Conservation (phyloP, 805 yeast genomes). For the Clavispora fructus region DNA sequence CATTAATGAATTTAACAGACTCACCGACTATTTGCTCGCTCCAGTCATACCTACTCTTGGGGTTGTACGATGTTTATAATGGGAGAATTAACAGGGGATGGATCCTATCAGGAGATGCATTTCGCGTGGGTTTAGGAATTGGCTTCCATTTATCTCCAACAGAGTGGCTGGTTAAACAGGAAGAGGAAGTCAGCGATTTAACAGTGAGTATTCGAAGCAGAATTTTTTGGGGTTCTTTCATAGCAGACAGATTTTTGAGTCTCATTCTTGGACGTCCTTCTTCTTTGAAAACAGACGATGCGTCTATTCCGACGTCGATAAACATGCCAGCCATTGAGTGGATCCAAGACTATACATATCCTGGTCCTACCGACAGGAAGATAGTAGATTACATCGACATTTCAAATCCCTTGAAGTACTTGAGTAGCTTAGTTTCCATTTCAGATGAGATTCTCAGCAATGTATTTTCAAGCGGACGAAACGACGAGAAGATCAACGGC, state of each 20-base stretch:
- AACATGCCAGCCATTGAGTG: slow-evolving; percentile 11
- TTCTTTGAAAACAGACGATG: slow-evolving; percentile 4
- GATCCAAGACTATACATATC: slow-evolving; percentile 9
- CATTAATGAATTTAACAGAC: slow-evolving; percentile 7
- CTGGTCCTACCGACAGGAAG: slow-evolving; percentile 4
- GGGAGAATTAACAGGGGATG: slow-evolving; percentile 10
- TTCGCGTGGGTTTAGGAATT: slow-evolving; percentile 11
- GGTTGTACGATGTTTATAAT: slow-evolving; percentile 11
- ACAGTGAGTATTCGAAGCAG: slow-evolving; percentile 8
- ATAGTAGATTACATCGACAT: slow-evolving; percentile 7
- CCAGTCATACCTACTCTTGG: slow-evolving; percentile 11
- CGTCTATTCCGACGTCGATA: slow-evolving; percentile 8
- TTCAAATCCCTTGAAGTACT: slow-evolving; percentile 7
- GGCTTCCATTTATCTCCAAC: slow-evolving; percentile 11
- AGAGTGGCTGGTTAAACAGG: slow-evolving; percentile 5
- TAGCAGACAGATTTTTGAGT: slow-evolving; percentile 12
- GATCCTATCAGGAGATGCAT: slow-evolving; percentile 11
- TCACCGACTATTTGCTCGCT: slow-evolving; percentile 8
- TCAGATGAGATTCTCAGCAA: slow-evolving; percentile 8
- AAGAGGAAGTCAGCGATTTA: slow-evolving; percentile 4
- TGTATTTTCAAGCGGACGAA: slow-evolving; percentile 2
- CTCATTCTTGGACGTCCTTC: slow-evolving; percentile 10
- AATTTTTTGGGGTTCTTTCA: slow-evolving; percentile 12
- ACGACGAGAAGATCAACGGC: background rate
- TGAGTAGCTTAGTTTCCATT: slow-evolving; percentile 5